Base-by-base conservation (phyloP, 176 grass and related monocot genomes). In the Panicum miliaceum region DNA sequence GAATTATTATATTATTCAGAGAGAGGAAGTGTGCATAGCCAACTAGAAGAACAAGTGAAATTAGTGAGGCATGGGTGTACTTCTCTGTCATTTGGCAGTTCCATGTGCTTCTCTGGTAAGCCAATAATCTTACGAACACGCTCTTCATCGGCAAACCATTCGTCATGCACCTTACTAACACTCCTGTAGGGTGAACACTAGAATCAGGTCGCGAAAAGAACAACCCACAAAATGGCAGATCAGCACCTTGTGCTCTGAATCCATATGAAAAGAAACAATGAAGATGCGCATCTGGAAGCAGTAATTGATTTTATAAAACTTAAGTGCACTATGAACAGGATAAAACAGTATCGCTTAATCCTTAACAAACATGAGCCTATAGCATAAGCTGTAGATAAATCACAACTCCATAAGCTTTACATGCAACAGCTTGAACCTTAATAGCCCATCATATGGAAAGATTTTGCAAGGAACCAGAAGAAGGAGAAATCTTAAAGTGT, bases 91-190 rank as follows among this genome's bases (percentile, higher is more conserved):
- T 94, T 87, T 75, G 87, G 90, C 60, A 99, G 43, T 64, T 88
- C 90, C 46, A 40, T 72, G 32, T 51, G 64, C 64, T 91, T 96
- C 81, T 96, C 97, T 61, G 85, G 89, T 56, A 99, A 94, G 75
- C 97, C 97, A 79, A 99, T 90, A 76, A 86, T 81, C 85, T 94
- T 99, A 25, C 97, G 91, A 76, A 94, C 97, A 80, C 53, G 79
- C 61, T 99, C 97, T 90, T 99, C 97, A 86, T 99, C 93, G 70
- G 91, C 97, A 84, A 99, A 99, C 97, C 97, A 99, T 94, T 96
- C 97, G 41, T 99, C 97, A 67, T 99, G 97, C 78, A 99, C 97
- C 88, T 93, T 94, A 87, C 97, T 99, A 53, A 99, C 93, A 88
- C 93, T 99, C 97, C 97, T 99, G 91, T 20, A 34, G 64, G 59